phyloP scores from a whole-genome alignment of 2,329 filamentous ascomycete species.

The Sclerotinia subarctica region DNA sequence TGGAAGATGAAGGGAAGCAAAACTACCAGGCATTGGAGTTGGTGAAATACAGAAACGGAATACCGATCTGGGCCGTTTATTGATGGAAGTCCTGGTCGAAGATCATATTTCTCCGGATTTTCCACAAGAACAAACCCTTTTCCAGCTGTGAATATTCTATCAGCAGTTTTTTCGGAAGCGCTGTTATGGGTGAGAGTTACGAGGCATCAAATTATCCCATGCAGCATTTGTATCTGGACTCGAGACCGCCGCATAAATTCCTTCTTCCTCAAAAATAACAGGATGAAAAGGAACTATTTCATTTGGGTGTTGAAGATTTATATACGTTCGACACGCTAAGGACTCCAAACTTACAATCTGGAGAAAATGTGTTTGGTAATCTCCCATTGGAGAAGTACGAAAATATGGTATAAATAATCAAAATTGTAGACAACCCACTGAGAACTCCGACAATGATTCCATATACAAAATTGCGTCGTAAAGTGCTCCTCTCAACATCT shows the following conservation, averaged over 20 bases:
- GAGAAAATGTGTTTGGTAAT: background rate
- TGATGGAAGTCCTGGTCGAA: background rate
- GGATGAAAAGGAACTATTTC: background rate
- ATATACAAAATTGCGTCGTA: background rate
- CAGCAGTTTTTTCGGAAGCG: background rate
- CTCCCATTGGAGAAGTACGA: background rate
- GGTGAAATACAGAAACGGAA: constrained; percentile 18
- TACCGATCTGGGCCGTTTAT: background rate
- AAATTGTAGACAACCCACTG: background rate
- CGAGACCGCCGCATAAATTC: background rate
- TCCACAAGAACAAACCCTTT: constrained; percentile 12
- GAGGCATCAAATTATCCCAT: constrained; percentile 12
- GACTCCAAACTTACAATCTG: background rate
- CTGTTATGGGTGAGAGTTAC: background rate
- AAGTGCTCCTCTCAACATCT: background rate
- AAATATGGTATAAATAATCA: background rate
- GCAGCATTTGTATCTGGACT: constrained; percentile 6
- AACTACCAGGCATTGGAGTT: constrained; percentile 17
- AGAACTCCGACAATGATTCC: background rate
- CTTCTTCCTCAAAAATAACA: background rate
- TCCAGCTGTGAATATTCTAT: background rate
- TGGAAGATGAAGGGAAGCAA: background rate
- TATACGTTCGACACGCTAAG: background rate
- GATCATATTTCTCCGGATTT: background rate
- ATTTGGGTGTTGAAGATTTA: background rate